phyloP scores from a whole-genome alignment of 805 yeast genomes.

The Starmera quercuum region DNA sequence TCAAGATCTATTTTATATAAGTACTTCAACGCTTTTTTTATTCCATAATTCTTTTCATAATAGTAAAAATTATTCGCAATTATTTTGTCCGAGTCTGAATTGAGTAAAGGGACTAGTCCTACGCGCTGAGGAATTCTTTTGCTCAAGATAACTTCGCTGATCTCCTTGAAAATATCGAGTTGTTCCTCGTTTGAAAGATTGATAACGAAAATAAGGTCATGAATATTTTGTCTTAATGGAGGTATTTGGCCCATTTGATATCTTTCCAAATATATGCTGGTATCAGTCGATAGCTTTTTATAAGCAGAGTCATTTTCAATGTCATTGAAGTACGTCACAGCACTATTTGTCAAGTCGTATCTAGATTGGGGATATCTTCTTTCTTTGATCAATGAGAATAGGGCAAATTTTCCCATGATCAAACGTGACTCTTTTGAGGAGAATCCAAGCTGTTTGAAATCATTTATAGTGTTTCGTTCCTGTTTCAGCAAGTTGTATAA shows the following conservation, averaged over 20 bases:
- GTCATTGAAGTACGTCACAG: slow-evolving; percentile 69
- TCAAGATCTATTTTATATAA: slow-evolving; percentile 11
- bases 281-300: slow-evolving; percentile 33
- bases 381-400: slow-evolving; percentile 15
- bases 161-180: slow-evolving; percentile 39
- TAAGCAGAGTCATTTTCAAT: slow-evolving; percentile 58
- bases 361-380: slow-evolving; percentile 12
- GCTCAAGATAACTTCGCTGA: slow-evolving; percentile 41
- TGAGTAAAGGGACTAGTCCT: slow-evolving; percentile 66
- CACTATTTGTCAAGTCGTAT: slow-evolving; percentile 23
- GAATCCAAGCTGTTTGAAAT: slow-evolving; percentile 25
- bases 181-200: slow-evolving; percentile 50
- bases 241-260: slow-evolving; percentile 59
- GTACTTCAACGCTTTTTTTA: slow-evolving; percentile 7
- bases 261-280: slow-evolving; percentile 37
- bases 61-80: slow-evolving; percentile 14
- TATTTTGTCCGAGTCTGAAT: slow-evolving; percentile 11
- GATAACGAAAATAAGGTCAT: slow-evolving; percentile 63
- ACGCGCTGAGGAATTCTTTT: slow-evolving; percentile 69
- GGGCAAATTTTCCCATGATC: slow-evolving; percentile 33
- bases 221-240: slow-evolving; percentile 61
- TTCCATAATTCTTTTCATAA: slow-evolving; percentile 8
- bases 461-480: slow-evolving; percentile 24
- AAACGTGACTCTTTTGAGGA: slow-evolving; percentile 25
- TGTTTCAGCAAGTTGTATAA: slow-evolving; percentile 30